Percentiles rank a stretch among this genome's conserved stretches.
These are phyloP conservation scores for Suillus fuscotomentosus DNA, from an alignment of 768 basidiomycete species.

Conservation along the genomic window DNA sequence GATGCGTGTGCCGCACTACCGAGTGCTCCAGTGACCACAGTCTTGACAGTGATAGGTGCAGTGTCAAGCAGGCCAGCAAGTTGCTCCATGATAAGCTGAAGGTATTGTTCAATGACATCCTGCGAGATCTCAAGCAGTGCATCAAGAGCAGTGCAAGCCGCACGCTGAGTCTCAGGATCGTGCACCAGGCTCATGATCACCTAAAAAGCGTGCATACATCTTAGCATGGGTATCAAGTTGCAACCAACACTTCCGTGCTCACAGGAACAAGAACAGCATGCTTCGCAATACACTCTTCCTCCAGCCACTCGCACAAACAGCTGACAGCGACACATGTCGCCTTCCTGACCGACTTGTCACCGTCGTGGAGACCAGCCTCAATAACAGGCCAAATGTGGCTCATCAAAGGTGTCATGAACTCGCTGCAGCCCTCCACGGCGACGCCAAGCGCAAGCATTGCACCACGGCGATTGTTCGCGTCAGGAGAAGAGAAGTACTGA, in stretches of 20 bases:
- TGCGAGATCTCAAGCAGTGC: slow-evolving; percentile 93
- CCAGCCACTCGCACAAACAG: slow-evolving; percentile 96
- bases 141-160: slow-evolving; percentile 97
- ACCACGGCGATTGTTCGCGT: slow-evolving; percentile 80
- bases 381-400: slow-evolving; percentile 91
- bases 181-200: slow-evolving; percentile 90
- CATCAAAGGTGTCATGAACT: slow-evolving; percentile 95
- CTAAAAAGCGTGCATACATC: slow-evolving; percentile 33
- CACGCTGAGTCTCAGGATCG: slow-evolving; percentile 81
- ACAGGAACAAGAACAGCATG: slow-evolving; percentile 87
- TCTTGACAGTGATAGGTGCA: slow-evolving; percentile 84
- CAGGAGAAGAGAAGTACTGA: slow-evolving; percentile 79
- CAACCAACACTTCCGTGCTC: slow-evolving; percentile 21
- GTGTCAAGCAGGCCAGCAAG: slow-evolving; percentile 84
- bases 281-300: slow-evolving; percentile 84
- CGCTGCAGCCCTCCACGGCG: slow-evolving; percentile 95
- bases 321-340: slow-evolving; percentile 96
- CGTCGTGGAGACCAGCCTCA: slow-evolving; percentile 82
- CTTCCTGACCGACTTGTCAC: slow-evolving; percentile 84
- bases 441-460: slow-evolving; percentile 96
- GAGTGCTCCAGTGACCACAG: slow-evolving; percentile 95
- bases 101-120: slow-evolving; percentile 87
- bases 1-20: slow-evolving; percentile 98
- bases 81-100: slow-evolving; percentile 92
- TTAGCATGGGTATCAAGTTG: background rate